Evolutionary conservation across 2,329 filamentous ascomycete genomes (phyloP).

Genomic region (Colletotrichum sidae): DNA sequence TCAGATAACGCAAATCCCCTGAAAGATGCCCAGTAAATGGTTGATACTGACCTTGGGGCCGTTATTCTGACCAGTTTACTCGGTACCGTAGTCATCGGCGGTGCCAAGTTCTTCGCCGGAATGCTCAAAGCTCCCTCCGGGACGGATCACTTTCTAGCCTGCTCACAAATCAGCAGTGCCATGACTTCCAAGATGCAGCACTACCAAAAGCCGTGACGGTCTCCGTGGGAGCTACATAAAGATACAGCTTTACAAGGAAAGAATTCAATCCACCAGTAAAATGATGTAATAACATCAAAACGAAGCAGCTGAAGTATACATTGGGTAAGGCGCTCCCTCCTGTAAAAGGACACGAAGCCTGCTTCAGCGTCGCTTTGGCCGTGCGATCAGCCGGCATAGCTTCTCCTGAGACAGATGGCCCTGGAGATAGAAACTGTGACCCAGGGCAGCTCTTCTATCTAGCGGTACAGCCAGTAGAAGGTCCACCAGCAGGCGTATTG

Average conservation of each 20-base stretch:
- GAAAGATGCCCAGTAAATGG: slow-evolving; percentile 16
- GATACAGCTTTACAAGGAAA: neutral
- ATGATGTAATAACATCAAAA: no score
- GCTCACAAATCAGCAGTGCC: slow-evolving; percentile 11
- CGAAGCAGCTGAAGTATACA: no score
- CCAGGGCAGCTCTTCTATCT: no score
- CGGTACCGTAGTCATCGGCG: neutral
- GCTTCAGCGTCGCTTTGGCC: no score
- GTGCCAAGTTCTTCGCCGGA: slow-evolving; percentile 1
- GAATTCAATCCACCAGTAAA: neutral
- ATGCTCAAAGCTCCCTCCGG: slow-evolving; percentile 3
- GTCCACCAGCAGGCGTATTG: no score
- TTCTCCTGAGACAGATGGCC: no score
- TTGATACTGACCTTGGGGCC: slow-evolving; percentile 13
- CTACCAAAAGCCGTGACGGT: slow-evolving; percentile 15
- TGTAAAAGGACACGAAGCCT: no score
- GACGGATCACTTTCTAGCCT: slow-evolving; percentile 3
- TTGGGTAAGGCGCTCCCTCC: no score
- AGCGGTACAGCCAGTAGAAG: no score
- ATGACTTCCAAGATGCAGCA: slow-evolving; percentile 13
- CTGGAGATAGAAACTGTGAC: no score
- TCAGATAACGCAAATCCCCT: slow-evolving; percentile 8
- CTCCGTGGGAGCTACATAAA: neutral
- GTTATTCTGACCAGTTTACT: slow-evolving; percentile 12
- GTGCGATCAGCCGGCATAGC: no score